Base-by-base conservation (phyloP, 2,329 filamentous ascomycete species). In the Botrytis fragariae region DNA sequence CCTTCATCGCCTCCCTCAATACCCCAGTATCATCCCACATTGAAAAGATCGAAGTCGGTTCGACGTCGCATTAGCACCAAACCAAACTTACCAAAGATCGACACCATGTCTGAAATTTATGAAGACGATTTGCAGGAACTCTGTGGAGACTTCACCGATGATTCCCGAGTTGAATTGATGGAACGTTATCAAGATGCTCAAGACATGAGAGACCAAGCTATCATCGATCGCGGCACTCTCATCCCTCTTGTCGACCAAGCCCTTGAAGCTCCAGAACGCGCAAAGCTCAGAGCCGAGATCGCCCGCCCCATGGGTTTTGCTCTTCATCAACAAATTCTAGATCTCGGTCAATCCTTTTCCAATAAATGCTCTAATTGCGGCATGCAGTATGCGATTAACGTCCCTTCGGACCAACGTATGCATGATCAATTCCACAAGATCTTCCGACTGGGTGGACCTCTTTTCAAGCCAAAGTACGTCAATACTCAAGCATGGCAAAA, bases 61-160 rank as follows among this genome's bases (percentile, higher is more conserved):
- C 75, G 75, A 44, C 74, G 71, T 64, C 73, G 77, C 32, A 72
- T 79, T 25, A 76, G 74, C 4, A 77, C 78, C 14, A 75, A 71
- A 65, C 72, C 72, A 16, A 71, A 61, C 10, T 42, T 74, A 14
- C 72, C 74, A 29, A 60, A 62, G 29, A 48, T 65, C 48, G 65
- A 57, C 25, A 69, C 59, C 42, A 69, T 69, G 29, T 70, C 60
- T 62, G 62, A 74, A 25, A 45, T 67, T 29, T n/a, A 45, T 54
- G 35, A 70, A 20, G 25, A 45, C 10, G 32, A 64, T 70, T 12
- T 48, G 32, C 57, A 73, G 25, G 48, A 74, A 16, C n/a, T 69
- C 64, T 44, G 44, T 44, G 22, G 57, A 42, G 44, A 73, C 7
- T 60, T 48, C 25, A 63, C 57, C 2, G 42, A 73, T 39, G 63